Conservation (phyloP, 352 stramenopile genomes). For the Phytophthora cajani region DNA sequence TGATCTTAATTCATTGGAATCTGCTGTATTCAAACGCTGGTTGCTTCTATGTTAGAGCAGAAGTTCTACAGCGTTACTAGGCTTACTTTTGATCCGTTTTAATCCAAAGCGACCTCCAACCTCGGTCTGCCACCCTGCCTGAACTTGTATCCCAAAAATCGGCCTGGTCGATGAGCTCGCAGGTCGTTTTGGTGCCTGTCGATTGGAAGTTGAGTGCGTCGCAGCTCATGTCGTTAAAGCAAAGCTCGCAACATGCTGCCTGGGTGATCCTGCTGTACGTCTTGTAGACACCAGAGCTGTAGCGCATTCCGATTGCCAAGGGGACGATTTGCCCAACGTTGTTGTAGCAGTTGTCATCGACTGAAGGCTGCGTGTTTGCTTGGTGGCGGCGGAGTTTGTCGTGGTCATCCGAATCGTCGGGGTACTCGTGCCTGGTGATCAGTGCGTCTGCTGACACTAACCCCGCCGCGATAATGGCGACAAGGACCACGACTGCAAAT, state of each 20-base stretch:
- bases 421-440: not conserved
- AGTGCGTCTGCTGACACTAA: not conserved
- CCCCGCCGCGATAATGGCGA: not conserved
- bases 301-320: not conserved
- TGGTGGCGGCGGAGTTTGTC: no score
- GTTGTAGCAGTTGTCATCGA: not conserved
- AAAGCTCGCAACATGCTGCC: not conserved
- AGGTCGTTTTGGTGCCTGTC: not conserved
- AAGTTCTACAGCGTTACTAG: no score
- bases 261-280: not conserved
- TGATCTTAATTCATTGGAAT: no score
- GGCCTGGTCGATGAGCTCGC: not conserved
- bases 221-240: not conserved
- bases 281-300: not conserved
- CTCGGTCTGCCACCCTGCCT: not conserved
- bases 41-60: no score
- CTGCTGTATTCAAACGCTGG: no score
- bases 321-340: not conserved
- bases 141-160: not conserved
- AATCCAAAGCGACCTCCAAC: not conserved
- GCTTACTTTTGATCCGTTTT: no score
- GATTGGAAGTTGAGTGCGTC: not conserved
- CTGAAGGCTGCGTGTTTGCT: not conserved
- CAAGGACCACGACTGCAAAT: not conserved
- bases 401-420: no score